These are phyloP conservation scores for Sarcomyxa edulis DNA, from an alignment of 768 basidiomycete genomes.

Conservation along the genomic window DNA sequence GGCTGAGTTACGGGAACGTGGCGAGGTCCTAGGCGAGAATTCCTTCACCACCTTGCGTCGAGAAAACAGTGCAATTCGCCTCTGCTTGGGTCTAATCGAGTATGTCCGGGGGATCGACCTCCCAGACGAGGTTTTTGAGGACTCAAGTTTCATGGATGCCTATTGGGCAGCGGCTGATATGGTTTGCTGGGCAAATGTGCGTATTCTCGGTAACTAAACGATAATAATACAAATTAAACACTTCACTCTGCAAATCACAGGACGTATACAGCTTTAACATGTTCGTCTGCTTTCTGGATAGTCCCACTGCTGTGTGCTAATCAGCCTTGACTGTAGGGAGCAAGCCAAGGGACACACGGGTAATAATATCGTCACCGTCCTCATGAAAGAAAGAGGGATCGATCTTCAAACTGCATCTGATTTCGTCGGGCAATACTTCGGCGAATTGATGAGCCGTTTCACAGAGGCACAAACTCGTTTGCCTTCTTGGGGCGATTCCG, in stretches of 20 bases:
- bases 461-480: slow-evolving; percentile 37
- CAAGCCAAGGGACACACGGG: slow-evolving; percentile 58
- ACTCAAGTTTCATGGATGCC: slow-evolving; percentile 47
- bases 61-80: slow-evolving; percentile 62
- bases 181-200: slow-evolving; percentile 68
- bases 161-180: slow-evolving; percentile 60
- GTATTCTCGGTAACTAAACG: too few relatives aligned
- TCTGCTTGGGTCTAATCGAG: slow-evolving; percentile 60
- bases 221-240: too few relatives aligned
- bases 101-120: slow-evolving; percentile 59
- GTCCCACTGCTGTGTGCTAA: too few relatives aligned
- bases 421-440: slow-evolving; percentile 46
- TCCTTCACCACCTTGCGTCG: slow-evolving; percentile 55
- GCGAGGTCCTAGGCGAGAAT: slow-evolving; percentile 47
- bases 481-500: slow-evolving; percentile 39
- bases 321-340: slow-evolving; percentile 74
- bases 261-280: slow-evolving; percentile 3
- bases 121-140: slow-evolving; percentile 54
- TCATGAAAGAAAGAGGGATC: slow-evolving; percentile 51
- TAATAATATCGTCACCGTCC: slow-evolving; percentile 66
- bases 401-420: slow-evolving; percentile 57
- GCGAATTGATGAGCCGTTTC: slow-evolving; percentile 46
- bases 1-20: slow-evolving; percentile 55
- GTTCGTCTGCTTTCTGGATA: slow-evolving; percentile 38
- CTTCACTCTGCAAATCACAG: slow-evolving; percentile 3